These are phyloP conservation scores for Tripterygium wilfordii DNA, from an alignment of 177 flowering plant species.

Conservation along the genomic window DNA sequence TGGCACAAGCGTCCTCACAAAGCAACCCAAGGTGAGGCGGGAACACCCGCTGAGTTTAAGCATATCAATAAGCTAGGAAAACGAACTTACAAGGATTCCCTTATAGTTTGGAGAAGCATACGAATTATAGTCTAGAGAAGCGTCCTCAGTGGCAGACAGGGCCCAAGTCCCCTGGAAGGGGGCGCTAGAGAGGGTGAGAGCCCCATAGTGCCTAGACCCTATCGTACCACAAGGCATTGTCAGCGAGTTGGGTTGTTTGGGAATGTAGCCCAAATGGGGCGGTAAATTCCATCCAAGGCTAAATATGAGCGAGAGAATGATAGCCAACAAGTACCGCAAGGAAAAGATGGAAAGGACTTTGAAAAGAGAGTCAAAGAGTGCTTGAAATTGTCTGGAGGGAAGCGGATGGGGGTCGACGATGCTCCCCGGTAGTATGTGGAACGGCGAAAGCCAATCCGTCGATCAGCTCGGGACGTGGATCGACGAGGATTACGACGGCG, in stretches of 20 bases:
- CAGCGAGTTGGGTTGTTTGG: constrained; percentile 23
- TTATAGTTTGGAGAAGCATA: no score
- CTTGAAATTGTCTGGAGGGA: constrained; percentile 78
- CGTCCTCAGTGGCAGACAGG: constrained; percentile 21
- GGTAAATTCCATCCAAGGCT: constrained; percentile 42
- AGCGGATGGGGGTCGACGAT: constrained; percentile 68
- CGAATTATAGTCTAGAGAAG: constrained; percentile 19
- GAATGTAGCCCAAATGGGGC: constrained; percentile 25
- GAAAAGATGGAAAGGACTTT: constrained; percentile 85
- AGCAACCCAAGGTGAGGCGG: no score
- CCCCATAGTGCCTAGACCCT: constrained; percentile 19
- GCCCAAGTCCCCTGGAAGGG: constrained; percentile 22
- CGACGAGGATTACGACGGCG: no score
- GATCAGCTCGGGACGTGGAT: constrained; percentile 9
- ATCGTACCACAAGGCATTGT: constrained; percentile 19
- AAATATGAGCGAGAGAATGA: constrained; percentile 60
- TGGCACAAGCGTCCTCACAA: no score
- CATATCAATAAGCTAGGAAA: no score
- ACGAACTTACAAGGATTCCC: no score
- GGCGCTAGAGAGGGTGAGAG: constrained; percentile 23
- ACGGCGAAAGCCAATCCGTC: constrained; percentile 5
- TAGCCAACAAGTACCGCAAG: constrained; percentile 76
- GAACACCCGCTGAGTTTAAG: no score
- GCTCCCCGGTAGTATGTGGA: constrained; percentile 39
- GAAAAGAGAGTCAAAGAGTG: constrained; percentile 83